Conservation (phyloP, 805 yeast genomes). For the Starmerella sp. region DNA sequence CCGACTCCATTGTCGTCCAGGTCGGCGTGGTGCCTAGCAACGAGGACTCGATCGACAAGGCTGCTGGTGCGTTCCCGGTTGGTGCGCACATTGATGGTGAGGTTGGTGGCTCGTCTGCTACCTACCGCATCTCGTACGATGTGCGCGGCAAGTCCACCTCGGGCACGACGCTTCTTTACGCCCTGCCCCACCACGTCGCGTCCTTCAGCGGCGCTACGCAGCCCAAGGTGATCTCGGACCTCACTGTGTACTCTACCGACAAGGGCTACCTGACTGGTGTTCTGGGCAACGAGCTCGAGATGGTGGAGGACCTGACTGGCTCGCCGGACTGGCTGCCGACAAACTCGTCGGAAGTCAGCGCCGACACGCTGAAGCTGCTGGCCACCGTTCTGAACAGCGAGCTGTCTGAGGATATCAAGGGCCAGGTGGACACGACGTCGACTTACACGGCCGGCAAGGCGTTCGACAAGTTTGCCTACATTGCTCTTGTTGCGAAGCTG, state of each 20-base stretch:
- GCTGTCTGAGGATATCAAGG: constrained; percentile 42
- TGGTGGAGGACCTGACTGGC: constrained; percentile 34
- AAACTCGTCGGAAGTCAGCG: constrained; percentile 33
- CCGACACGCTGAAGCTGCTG: constrained; percentile 35
- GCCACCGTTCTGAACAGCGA: constrained; percentile 43
- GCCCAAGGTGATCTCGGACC: constrained; percentile 23
- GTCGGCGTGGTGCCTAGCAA: constrained; percentile 38
- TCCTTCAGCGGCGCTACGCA: constrained; percentile 33
- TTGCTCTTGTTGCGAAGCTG: constrained; percentile 59
- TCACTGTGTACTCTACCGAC: constrained; percentile 39
- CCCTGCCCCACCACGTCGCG: constrained; percentile 55
- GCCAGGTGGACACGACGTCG: constrained; percentile 58
- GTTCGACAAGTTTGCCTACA: constrained; percentile 81
- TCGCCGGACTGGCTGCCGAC: constrained; percentile 48
- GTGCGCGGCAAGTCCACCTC: constrained; percentile 41
- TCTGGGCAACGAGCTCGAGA: constrained; percentile 26
- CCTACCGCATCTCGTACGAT: constrained; percentile 39
- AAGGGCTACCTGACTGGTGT: constrained; percentile 34
- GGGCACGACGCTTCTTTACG: constrained; percentile 39
- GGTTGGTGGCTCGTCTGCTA: constrained; percentile 35
- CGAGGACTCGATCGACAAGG: constrained; percentile 38
- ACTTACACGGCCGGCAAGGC: constrained; percentile 87
- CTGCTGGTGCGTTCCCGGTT: constrained; percentile 59
- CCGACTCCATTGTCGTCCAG: constrained; percentile 37
- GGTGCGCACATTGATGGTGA: constrained; percentile 41